Conservation (phyloP, 73 alveolate genomes). For the Halteria grandinella region DNA sequence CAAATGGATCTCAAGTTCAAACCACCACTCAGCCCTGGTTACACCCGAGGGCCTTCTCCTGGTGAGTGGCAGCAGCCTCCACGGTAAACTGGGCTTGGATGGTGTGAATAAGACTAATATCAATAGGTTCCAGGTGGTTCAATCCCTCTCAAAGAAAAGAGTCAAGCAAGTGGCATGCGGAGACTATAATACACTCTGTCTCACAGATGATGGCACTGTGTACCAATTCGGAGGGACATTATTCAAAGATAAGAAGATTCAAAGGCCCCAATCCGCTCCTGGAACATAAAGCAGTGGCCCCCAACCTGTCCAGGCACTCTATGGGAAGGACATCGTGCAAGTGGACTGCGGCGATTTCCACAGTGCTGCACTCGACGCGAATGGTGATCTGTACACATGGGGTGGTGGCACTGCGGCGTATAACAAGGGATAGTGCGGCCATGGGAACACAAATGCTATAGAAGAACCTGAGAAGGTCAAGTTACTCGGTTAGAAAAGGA, state of each 20-base stretch:
- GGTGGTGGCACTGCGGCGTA: constrained; percentile 98
- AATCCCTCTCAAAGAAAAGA: constrained; percentile 65
- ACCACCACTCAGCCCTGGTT: constrained; percentile 89
- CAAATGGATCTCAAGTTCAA: constrained; percentile 85
- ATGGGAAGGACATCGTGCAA: constrained; percentile 76
- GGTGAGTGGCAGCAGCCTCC: constrained; percentile 94
- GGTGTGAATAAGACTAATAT: constrained; percentile 66
- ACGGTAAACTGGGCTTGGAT: constrained; percentile 93
- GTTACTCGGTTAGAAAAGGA: constrained; percentile 69
- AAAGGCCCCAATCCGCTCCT: constrained; percentile 52
- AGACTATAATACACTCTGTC: constrained; percentile 94
- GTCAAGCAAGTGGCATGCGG: constrained; percentile 94
- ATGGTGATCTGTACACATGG: constrained; percentile 95
- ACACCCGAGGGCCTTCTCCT: constrained; percentile 88
- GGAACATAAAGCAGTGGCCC: constrained; percentile 26
- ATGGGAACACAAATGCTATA: constrained; percentile 87
- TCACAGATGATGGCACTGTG: constrained; percentile 87
- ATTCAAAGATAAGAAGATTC: constrained; percentile 90
- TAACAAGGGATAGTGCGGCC: constrained; percentile 97
- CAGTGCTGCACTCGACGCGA: constrained; percentile 91
- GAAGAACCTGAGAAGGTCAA: constrained; percentile 83
- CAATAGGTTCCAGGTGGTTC: constrained; percentile 73
- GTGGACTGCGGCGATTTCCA: constrained; percentile 99
- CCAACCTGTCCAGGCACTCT: constrained; percentile 72
- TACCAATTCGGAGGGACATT: constrained; percentile 97